Evolutionary conservation across 2,329 filamentous ascomycete species (phyloP).

Genomic region (Stagonosporopsis tanaceti): DNA sequence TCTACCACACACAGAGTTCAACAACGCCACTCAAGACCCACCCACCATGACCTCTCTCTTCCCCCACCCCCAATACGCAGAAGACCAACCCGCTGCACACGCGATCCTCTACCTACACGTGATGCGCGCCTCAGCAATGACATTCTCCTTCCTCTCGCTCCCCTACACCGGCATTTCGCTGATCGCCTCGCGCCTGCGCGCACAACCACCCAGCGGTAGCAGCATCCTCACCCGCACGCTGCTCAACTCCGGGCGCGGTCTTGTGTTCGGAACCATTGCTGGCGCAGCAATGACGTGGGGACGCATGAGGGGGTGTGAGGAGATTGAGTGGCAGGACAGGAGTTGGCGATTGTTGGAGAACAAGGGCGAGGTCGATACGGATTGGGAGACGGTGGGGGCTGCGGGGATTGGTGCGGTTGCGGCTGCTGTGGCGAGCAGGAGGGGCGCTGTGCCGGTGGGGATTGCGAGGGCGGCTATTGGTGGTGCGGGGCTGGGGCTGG

Average conservation of each 20-base stretch:
- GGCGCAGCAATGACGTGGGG: constrained; percentile 55
- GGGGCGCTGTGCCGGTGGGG: constrained; percentile 35
- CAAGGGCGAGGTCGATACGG: constrained; percentile 61
- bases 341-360: constrained; percentile 69
- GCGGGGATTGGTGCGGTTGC: constrained; percentile 50
- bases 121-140: constrained; percentile 63
- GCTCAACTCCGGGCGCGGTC: constrained; percentile 56
- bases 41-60: constrained; percentile 62
- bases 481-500: constrained; percentile 58
- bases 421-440: constrained; percentile 40
- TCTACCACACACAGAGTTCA: neutral
- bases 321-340: constrained; percentile 71
- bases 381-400: constrained; percentile 63
- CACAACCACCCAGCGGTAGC: constrained; percentile 21
- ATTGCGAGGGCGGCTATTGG: constrained; percentile 54
- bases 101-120: constrained; percentile 68
- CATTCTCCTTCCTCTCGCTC: constrained; percentile 59
- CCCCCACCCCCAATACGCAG: constrained; percentile 65
- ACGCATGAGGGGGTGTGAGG: constrained; percentile 64
- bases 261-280: constrained; percentile 56
- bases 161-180: constrained; percentile 44
- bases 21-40: neutral
- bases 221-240: constrained; percentile 44
- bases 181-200: constrained; percentile 20
- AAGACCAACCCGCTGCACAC: constrained; percentile 66